These are phyloP conservation scores for Hyaloperonospora arabidopsidis DNA, from an alignment of 352 stramenopile genomes.

Conservation along the genomic window DNA sequence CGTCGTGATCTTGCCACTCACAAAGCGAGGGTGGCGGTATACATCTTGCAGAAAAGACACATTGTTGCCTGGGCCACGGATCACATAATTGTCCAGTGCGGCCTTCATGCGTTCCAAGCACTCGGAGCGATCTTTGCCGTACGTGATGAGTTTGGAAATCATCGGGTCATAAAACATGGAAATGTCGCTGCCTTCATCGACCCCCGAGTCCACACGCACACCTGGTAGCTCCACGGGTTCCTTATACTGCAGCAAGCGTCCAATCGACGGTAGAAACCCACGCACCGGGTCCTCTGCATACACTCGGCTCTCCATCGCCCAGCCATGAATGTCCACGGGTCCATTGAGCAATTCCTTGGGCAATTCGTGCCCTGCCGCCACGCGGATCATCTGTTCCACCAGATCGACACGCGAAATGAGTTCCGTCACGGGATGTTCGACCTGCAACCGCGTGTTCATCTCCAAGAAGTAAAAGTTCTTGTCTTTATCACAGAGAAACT, in stretches of 20 bases:
- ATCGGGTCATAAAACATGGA: conserved; percentile 95
- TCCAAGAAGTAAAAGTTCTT: conserved; percentile 98
- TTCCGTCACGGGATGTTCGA: conserved; percentile 96
- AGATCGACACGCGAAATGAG: conserved; percentile 90
- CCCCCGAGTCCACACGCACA: conserved; percentile 89
- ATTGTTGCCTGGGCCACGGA: conserved; percentile 93
- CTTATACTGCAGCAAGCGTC: conserved; percentile 88
- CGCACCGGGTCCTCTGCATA: conserved; percentile 95
- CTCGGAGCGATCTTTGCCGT: conserved; percentile 67
- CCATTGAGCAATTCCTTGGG: conserved; percentile 71
- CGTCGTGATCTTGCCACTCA: conserved; percentile 91
- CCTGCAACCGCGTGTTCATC: conserved; percentile 94
- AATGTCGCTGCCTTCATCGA: conserved; percentile 89
- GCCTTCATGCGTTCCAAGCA: conserved; percentile 80
- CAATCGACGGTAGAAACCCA: conserved; percentile 92
- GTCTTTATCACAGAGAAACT: conserved; percentile 94
- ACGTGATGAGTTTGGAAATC: conserved; percentile 93
- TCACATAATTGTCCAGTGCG: conserved; percentile 92
- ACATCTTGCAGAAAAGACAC: conserved; percentile 91
- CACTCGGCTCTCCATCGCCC: conserved; percentile 90
- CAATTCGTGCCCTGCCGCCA: conserved; percentile 87
- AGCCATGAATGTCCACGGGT: conserved; percentile 53
- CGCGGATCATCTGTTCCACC: conserved; percentile 93
- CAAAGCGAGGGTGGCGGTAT: conserved; percentile 86
- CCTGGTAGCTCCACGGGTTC: conserved; percentile 72